These are phyloP conservation scores for Fusarium duplospermum DNA, from an alignment of 2,329 filamentous ascomycete species.

Conservation along the genomic window DNA sequence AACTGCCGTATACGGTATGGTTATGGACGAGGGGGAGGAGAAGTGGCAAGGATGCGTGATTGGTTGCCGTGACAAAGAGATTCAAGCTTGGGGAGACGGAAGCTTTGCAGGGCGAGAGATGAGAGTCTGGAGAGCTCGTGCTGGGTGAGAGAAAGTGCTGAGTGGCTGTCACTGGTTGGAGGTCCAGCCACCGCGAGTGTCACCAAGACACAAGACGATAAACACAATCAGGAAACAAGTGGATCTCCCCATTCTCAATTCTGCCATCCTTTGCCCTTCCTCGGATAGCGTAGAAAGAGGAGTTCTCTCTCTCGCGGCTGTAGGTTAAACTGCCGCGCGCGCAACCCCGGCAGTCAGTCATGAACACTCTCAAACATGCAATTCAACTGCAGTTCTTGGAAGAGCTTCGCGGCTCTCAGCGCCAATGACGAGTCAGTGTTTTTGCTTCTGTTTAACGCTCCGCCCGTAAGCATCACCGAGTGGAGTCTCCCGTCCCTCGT, in stretches of 20 bases:
- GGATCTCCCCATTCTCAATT: neutral
- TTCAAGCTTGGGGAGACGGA: neutral
- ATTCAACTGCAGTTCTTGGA: conserved; percentile 18
- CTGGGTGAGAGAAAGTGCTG: neutral
- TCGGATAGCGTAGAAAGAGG: conserved; percentile 11
- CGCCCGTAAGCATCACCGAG: neutral
- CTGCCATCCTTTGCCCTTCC: conserved; percentile 26
- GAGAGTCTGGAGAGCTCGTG: neutral
- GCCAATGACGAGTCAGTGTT: neutral
- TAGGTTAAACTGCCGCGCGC: conserved; percentile 17
- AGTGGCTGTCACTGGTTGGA: neutral
- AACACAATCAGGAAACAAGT: conserved; percentile 21
- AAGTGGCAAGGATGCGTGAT: conserved; percentile 3
- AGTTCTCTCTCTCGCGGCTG: neutral
- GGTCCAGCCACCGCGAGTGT: neutral
- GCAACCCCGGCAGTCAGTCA: no score
- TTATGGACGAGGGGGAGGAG: neutral
- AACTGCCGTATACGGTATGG: conserved; percentile 30
- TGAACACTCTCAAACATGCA: conserved; percentile 11
- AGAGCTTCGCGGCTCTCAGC: conserved; percentile 7
- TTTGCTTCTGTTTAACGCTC: conserved; percentile 15
- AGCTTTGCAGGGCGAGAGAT: neutral
- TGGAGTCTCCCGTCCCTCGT: neutral
- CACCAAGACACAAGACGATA: neutral
- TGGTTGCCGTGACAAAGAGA: conserved; percentile 8